Base-by-base conservation (phyloP, 1,284 basidiomycete species). In the Ustilago lituana region DNA sequence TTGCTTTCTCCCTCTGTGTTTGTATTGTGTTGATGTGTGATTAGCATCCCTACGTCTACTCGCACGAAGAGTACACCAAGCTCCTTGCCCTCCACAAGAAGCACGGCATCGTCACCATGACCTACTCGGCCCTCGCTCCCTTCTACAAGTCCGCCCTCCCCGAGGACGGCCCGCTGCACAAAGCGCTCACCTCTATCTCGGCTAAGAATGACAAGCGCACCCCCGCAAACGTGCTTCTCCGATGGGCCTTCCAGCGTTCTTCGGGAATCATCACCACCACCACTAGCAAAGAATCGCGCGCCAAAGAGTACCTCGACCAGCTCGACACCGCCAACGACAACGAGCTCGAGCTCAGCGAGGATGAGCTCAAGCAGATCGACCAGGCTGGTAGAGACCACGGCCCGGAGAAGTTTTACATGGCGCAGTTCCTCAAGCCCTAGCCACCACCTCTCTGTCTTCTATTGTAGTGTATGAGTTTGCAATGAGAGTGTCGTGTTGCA, bases 211-310 rank as follows among this genome's bases (percentile, higher is more conserved):
- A 41, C 14, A 60, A 59, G 23, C 52, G 70, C 19, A 65, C 69
- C 39, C 36, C 52, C 17, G 61, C 70, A 5, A 43, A 38, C 32
- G 73, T 75, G 1, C 52, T 75, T 9, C 61, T 68, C 15, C 52
- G 63, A 10, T 75, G 73, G 73, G 73, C 71, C 12, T 40, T 60
- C 17, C 73, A 75, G 51, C 38, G 61, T 6, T 62, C 70, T 24
- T 59, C 64, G 20, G 72, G 72, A 4, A 73, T 75, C 52, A 71
- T 75, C 40, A 68, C 65, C 14, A 73, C 73, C 8, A 75, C 73
- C 8, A 64, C 65, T 20, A 59, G 52, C 55, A 73, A 75, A 32
- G 50, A 68, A 26, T 54, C 60, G 23, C 52, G 73, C 8, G 61
- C 62, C 29, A 60, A 56, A 24, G 66, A 65, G 39, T 70, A 70